Percentiles rank a stretch among this genome's conserved stretches.
Evolutionary conservation across 768 basidiomycete species (phyloP).

Genomic region (Leccinum uliginosum): DNA sequence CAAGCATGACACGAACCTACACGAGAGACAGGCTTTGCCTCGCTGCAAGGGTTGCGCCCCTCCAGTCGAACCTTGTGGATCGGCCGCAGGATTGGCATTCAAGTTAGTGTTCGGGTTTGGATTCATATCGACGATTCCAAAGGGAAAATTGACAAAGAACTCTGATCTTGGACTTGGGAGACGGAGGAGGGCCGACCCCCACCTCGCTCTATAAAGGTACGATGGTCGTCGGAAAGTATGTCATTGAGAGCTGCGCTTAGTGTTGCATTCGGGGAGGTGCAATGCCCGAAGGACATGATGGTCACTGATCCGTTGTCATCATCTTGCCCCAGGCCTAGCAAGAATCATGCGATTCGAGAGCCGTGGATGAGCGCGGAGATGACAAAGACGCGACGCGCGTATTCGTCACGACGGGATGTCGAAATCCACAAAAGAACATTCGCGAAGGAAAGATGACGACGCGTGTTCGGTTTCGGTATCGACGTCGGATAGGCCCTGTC

Average conservation of each 20-base stretch:
- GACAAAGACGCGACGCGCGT: neutral
- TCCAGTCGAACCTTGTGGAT: conserved; percentile 5
- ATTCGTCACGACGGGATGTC: neutral
- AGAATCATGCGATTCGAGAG: neutral
- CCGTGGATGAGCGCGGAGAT: neutral
- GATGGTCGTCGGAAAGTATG: neutral
- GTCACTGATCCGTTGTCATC: neutral
- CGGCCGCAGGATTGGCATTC: conserved; percentile 1
- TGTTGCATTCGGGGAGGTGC: neutral
- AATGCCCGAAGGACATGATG: neutral
- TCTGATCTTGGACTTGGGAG: neutral
- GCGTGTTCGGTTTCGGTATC: neutral
- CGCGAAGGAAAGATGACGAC: neutral
- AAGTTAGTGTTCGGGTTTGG: neutral
- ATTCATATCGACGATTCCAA: neutral
- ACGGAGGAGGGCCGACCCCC: neutral
- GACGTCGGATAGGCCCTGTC: neutral
- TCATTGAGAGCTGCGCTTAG: neutral
- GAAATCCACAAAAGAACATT: neutral
- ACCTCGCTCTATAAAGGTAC: neutral
- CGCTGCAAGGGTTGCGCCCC: conserved; percentile 33
- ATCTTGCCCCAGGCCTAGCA: neutral
- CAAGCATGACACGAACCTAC: conserved; percentile 36
- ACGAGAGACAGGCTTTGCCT: conserved; percentile 50
- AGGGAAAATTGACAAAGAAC: neutral